These are phyloP conservation scores for Hyparrhenia diplandra DNA, from an alignment of 176 grass and related monocot species.

Conservation along the genomic window DNA sequence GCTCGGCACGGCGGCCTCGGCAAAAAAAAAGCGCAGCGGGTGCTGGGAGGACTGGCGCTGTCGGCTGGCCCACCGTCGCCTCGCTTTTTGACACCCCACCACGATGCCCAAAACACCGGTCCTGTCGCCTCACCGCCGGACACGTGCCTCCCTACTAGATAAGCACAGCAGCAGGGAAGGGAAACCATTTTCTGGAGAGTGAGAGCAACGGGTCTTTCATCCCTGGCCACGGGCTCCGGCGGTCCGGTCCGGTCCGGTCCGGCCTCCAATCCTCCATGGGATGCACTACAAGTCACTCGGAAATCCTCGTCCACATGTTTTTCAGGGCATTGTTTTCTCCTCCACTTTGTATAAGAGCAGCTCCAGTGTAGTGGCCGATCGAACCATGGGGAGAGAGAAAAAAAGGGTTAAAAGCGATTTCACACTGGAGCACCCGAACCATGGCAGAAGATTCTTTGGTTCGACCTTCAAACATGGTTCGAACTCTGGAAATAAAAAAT, in stretches of 20 bases:
- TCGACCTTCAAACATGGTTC: no score
- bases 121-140: not conserved
- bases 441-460: no score
- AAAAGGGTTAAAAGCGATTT: no score
- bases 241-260: no score
- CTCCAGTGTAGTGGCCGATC: no score
- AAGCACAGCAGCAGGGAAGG: not conserved
- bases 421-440: no score
- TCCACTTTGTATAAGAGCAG: no score
- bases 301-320: constrained; percentile 7
- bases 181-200: not conserved
- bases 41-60: not conserved
- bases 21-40: not conserved
- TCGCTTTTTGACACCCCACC: constrained; percentile 20
- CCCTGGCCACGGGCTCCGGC: not conserved
- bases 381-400: no score
- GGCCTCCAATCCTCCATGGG: no score
- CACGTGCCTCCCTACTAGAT: not conserved
- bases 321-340: not conserved
- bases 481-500: no score
- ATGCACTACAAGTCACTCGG: not conserved
- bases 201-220: not conserved
- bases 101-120: not conserved
- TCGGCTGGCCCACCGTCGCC: not conserved
- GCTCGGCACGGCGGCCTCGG: not conserved